Base-by-base conservation (phyloP, 129 eudicot genomes). In the Lactuca saligna region DNA sequence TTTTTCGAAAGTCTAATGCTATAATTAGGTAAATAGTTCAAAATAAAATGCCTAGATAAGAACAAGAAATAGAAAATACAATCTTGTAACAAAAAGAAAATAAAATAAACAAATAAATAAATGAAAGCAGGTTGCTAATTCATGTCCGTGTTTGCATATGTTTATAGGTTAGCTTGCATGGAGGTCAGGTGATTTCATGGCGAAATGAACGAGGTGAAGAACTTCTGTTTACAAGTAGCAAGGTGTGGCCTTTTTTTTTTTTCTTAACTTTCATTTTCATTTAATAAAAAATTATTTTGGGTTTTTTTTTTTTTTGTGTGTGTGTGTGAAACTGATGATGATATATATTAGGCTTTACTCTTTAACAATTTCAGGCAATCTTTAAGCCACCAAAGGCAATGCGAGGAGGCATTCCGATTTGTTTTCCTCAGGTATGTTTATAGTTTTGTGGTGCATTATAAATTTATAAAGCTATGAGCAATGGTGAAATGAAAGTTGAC, bases 171-270 rank as follows among this genome's bases (percentile, higher is more conserved):
- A 93, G 87, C 80, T 70, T 93, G 82, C 92, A 77, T 34, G 95
- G 96, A 59, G 98, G 95, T 56, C 98, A 93, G 37, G 95, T 89
- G 57, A 81, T 72, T 57, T 93, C 98, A 34, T 93, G 98, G 98
- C 81, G 91, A 74, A 89, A 81, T 65, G 89, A 81, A 66, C 79
- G 85, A 29, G 98, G 98, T 4, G 97, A 93, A 72, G 97, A 89
- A 58, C 97, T 89, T 75, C 68, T 93, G 32, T 93, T 93, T 79
- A 86, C 91, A 12, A 87, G 97, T 61, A 86, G 79, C 61, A 89
- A 93, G 98, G 98, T 93, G 71, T 12, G 65, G 9, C 58, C 53
- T 71, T 39, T 71, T 33, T 39, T 71, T 33, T 57, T 57, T 56
- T 38, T 38, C 60, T 65, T 35, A 53, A 61, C 61, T 66, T 55